phyloP scores from a whole-genome alignment of 352 stramenopile species.

The Phytophthora ramorum region DNA sequence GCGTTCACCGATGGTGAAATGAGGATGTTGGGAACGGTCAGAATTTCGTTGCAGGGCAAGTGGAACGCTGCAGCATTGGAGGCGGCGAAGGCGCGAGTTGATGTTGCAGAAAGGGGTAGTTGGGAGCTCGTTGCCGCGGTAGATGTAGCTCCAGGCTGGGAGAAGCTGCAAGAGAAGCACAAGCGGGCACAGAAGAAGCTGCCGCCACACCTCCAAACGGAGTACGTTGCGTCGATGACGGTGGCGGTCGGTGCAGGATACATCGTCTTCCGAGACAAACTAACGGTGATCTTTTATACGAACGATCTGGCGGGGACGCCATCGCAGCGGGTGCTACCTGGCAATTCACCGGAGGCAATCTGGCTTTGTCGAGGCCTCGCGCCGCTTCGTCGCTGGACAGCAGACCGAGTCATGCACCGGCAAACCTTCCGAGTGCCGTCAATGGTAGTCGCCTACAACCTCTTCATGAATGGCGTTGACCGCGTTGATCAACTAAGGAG shows the following conservation, averaged over 20 bases:
- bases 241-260: neutral
- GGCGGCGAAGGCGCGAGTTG: neutral
- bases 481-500: constrained; percentile 15
- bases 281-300: constrained; percentile 4
- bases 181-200: too few species aligned
- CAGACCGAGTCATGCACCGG: constrained; percentile 3
- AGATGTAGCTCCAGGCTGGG: neutral
- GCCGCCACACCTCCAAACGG: neutral
- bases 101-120: neutral
- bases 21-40: constrained; percentile 3
- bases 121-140: constrained; percentile 14
- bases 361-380: neutral
- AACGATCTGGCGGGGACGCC: constrained; percentile 5
- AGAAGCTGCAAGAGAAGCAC: constrained; percentile 19
- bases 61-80: neutral
- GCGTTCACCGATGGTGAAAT: constrained; percentile 13
- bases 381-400: neutral
- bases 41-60: constrained; percentile 9
- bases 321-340: neutral
- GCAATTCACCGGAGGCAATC: neutral
- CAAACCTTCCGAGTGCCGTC: neutral
- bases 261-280: constrained; percentile 6
- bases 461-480: constrained; percentile 20
- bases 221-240: neutral
- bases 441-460: constrained; percentile 13